These are phyloP conservation scores for Lathyrus aphaca DNA, from an alignment of 306 rosid genomes.

Conservation along the genomic window DNA sequence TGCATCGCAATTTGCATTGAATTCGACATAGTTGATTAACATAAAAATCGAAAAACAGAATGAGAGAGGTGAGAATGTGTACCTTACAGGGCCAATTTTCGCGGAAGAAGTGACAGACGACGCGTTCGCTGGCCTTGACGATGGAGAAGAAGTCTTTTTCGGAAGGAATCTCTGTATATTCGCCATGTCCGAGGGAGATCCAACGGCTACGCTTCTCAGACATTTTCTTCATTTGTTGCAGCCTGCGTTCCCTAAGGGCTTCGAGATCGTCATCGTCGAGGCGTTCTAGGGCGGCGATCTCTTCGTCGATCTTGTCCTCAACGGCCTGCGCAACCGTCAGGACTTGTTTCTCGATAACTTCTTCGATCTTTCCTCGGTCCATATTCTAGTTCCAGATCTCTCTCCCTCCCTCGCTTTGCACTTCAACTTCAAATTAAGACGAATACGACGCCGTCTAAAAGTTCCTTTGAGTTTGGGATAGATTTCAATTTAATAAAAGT, in stretches of 20 bases:
- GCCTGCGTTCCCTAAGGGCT: slow-evolving; percentile 80
- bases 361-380: slow-evolving; percentile 71
- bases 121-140: slow-evolving; percentile 98
- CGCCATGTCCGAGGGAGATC: slow-evolving; percentile 90
- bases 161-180: slow-evolving; percentile 70
- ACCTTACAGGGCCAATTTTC: slow-evolving; percentile 99
- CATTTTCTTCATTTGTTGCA: slow-evolving; percentile 98
- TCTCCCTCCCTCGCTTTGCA: slow-evolving; percentile 8
- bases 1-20: slow-evolving; percentile 10
- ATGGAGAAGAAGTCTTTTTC: slow-evolving; percentile 94
- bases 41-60: background rate
- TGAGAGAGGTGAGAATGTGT: background rate
- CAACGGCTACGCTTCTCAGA: slow-evolving; percentile 94
- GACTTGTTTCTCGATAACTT: slow-evolving; percentile 85
- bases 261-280: slow-evolving; percentile 81
- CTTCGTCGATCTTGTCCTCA: slow-evolving; percentile 88
- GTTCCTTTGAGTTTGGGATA: background rate
- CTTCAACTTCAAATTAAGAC: slow-evolving; percentile 14
- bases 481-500: background rate
- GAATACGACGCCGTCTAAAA: slow-evolving; percentile 17
- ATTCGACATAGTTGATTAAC: background rate
- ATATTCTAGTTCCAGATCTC: slow-evolving; percentile 47
- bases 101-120: slow-evolving; percentile 95
- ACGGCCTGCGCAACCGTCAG: slow-evolving; percentile 84
- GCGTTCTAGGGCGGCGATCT: slow-evolving; percentile 87